A percentile compares a stretch with the other conserved stretches of the same genome.
Evolutionary conservation across 495 filamentous ascomycete species (phyloP).

Genomic region (Chaetomium fimeti): DNA sequence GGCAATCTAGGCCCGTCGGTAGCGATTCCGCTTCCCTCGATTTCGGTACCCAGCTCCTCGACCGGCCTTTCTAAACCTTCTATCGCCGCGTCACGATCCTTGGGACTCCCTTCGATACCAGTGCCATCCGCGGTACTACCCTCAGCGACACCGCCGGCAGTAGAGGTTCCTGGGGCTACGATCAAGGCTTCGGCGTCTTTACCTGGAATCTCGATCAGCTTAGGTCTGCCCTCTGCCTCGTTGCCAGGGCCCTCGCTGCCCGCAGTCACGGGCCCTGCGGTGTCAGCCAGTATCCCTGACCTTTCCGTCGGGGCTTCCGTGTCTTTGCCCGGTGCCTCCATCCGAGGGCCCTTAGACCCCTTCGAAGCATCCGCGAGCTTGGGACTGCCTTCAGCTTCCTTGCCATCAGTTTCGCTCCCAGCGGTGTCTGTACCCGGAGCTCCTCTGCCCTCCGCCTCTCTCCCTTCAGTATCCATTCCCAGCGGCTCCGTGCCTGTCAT

Average conservation of each 20-base stretch:
- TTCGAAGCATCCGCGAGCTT: not conserved
- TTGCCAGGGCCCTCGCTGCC: not conserved
- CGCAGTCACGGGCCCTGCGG: not conserved
- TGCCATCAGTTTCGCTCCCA: not conserved
- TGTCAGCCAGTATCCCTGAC: not conserved
- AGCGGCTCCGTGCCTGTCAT: not conserved
- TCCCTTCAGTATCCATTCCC: not conserved
- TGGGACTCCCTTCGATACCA: slow-evolving; percentile 1
- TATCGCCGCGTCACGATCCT: not conserved
- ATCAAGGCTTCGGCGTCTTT: not conserved
- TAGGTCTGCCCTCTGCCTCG: slow-evolving; percentile 3
- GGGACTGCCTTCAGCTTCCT: not conserved
- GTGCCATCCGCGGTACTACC: not conserved
- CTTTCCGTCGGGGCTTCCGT: not conserved
- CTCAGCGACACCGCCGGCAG: not conserved
- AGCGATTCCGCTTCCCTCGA: not conserved
- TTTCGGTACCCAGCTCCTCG: not conserved
- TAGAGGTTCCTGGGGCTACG: not conserved
- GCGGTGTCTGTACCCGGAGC: not conserved
- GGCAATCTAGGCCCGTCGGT: not conserved
- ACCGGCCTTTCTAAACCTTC: not conserved
- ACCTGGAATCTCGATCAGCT: not conserved
- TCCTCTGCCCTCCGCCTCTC: too few relatives aligned
- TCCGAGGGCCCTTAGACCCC: not conserved
- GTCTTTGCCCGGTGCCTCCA: not conserved